Base-by-base conservation (phyloP, 2,329 filamentous ascomycete genomes). In the Huntiella abstrusa region DNA sequence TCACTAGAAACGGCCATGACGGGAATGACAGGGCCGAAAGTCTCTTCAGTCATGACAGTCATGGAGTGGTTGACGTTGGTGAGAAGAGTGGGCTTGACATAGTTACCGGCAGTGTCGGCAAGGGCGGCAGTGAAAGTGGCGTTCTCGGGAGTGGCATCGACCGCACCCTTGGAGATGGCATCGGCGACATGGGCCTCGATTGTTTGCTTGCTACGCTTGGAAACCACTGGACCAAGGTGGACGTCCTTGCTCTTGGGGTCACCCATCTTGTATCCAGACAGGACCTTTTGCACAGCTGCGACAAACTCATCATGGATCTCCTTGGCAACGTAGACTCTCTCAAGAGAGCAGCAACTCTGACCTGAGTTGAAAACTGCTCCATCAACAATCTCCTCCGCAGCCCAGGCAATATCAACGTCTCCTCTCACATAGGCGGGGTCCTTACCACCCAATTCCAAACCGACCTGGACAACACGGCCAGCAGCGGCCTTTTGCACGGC, bases 291-390 rank as follows among this genome's bases (percentile, higher is more conserved):
- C 10, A 84, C 70, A 4, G 81, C 83, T 44, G 75, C 68, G 44
- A 95, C 70, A 56, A 96, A 95, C 10, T 73, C 65, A 56, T 93
- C 85, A 60, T 95, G 77, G 43, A 96, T 75, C 54, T 74, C 77
- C 57, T 83, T 80, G 56, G 91, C 77, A 4, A 96, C 87, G 56
- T 96, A 96, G 15, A 96, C 76, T 33, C 88, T 73, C 65, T 96
- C 88, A 46, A 96, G 70, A 17, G 85, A 83, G 63, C 88, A 96
- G 68, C 88, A 96, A 59, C 85, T 93, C 67, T 96, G 88, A n/a
- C 88, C 88, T 44, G 87, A 94, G 66, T 96, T 96, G 70, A 96
- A 96, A 48, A 96, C 69, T n/a, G 86, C 80, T 15, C 88, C 88
- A 55, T 96, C 88, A 11, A 96, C 85, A 55, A 96, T 91, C 63